phyloP scores from a whole-genome alignment of 345 rosid species.

The Alliaria petiolata region DNA sequence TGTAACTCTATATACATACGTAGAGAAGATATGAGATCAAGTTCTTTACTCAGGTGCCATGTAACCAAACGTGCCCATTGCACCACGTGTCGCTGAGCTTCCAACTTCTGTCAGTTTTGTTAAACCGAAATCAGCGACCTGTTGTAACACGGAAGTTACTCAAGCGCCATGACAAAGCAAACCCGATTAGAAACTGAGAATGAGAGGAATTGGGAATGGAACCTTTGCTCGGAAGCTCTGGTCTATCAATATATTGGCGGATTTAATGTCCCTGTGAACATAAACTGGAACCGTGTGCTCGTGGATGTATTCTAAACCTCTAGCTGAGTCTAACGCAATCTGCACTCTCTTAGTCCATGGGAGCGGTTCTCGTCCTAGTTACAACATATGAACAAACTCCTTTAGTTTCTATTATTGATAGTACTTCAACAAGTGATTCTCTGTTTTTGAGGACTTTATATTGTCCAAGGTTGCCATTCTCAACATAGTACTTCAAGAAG shows the following conservation, averaged over 20 bases:
- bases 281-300: constrained; percentile 99
- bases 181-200: neutral
- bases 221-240: constrained; percentile 87
- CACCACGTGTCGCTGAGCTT: constrained; percentile 63
- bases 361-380: constrained; percentile 68
- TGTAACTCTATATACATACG: neutral
- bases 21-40: constrained; percentile 1
- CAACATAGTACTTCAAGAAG: too few species aligned
- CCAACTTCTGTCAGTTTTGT: constrained; percentile 89
- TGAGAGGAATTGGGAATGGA: neutral
- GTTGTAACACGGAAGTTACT: constrained; percentile 29
- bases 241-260: constrained; percentile 94
- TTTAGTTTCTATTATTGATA: neutral
- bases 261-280: constrained; percentile 92
- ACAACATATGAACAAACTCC: constrained; percentile 5
- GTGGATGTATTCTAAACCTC: constrained; percentile 97
- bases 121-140: constrained; percentile 98
- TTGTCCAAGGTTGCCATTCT: too few species aligned
- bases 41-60: constrained; percentile 95
- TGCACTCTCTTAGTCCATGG: constrained; percentile 87
- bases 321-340: constrained; percentile 96
- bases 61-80: constrained; percentile 97
- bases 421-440: neutral
- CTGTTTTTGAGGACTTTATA: neutral
- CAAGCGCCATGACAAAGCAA: neutral